These are phyloP conservation scores for Meripilus lineatus DNA, from an alignment of 1,284 basidiomycete species.

Conservation along the genomic window DNA sequence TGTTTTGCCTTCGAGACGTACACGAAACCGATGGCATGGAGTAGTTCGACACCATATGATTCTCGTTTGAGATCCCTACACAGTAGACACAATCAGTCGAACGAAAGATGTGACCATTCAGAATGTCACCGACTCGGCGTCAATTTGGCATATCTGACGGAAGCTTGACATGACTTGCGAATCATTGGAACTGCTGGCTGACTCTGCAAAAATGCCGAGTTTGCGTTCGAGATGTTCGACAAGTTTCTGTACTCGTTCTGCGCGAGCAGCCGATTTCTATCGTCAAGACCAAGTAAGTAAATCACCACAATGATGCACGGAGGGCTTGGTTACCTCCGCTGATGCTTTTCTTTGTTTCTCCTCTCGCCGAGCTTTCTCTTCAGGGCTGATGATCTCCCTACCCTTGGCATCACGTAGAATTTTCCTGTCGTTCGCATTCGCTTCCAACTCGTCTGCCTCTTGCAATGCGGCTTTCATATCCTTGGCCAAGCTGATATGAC, in stretches of 20 bases:
- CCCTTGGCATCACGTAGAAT: slow-evolving; percentile 61
- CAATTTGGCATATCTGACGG: slow-evolving; percentile 74
- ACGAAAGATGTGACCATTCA: neutral
- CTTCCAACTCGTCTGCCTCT: slow-evolving; percentile 75
- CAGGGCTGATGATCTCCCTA: slow-evolving; percentile 69
- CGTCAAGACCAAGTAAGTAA: neutral
- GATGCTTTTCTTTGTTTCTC: slow-evolving; percentile 67
- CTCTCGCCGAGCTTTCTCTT: slow-evolving; percentile 77
- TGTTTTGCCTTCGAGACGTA: slow-evolving; percentile 85
- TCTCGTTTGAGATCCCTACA: slow-evolving; percentile 80
- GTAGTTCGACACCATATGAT: slow-evolving; percentile 89
- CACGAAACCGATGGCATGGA: slow-evolving; percentile 89
- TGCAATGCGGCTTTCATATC: slow-evolving; percentile 99
- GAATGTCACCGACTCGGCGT: slow-evolving; percentile 64
- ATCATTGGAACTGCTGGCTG: slow-evolving; percentile 73
- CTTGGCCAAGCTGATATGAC: slow-evolving; percentile 77
- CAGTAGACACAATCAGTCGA: slow-evolving; percentile 4
- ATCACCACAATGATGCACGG: too few species aligned
- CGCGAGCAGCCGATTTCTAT: slow-evolving; percentile 76
- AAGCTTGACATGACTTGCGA: slow-evolving; percentile 65
- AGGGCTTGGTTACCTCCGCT: slow-evolving; percentile 51
- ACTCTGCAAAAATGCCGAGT: slow-evolving; percentile 90
- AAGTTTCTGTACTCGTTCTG: slow-evolving; percentile 79
- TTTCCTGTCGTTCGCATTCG: slow-evolving; percentile 25
- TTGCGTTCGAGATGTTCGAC: slow-evolving; percentile 84